Conservation (phyloP, 805 yeast species). For the Myxozyma nipponensis region DNA sequence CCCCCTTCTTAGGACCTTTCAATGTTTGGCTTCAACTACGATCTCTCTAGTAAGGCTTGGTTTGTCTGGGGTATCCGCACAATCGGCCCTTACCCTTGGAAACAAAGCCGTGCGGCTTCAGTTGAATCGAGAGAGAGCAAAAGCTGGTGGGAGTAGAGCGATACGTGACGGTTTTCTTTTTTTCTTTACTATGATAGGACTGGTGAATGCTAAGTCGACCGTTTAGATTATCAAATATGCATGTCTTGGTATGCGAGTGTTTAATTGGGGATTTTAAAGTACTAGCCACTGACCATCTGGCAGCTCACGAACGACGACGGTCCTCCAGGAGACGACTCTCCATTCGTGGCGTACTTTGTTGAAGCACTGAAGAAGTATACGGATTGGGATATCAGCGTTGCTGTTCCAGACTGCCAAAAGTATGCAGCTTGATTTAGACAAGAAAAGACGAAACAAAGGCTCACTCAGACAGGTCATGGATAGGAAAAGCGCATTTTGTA, state of each 20-base stretch:
- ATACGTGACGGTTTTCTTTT: no score
- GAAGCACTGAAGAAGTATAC: constrained; percentile 61
- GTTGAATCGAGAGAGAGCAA: no score
- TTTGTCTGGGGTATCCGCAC: no score
- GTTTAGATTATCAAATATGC: no score
- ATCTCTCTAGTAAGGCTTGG: no score
- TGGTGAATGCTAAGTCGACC: no score
- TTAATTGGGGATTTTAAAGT: neutral
- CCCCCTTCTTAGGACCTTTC: no score
- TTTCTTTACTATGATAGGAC: no score
- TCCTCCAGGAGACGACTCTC: constrained; percentile 76
- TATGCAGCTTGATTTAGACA: constrained; percentile 3
- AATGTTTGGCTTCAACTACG: no score
- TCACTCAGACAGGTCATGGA: constrained; percentile 67
- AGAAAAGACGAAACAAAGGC: neutral
- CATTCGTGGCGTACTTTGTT: constrained; percentile 78
- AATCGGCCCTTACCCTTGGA: no score
- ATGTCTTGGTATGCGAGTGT: constrained; percentile 16
- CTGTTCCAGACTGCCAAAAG: constrained; percentile 70
- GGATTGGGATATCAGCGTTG: constrained; percentile 80
- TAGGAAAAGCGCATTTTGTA: constrained; percentile 87
- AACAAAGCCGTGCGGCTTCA: no score
- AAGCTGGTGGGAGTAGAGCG: no score
- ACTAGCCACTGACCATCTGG: neutral
- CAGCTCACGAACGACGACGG: constrained; percentile 91